Base-by-base conservation (phyloP, 768 basidiomycete genomes). In the Tricholoma sp. region DNA sequence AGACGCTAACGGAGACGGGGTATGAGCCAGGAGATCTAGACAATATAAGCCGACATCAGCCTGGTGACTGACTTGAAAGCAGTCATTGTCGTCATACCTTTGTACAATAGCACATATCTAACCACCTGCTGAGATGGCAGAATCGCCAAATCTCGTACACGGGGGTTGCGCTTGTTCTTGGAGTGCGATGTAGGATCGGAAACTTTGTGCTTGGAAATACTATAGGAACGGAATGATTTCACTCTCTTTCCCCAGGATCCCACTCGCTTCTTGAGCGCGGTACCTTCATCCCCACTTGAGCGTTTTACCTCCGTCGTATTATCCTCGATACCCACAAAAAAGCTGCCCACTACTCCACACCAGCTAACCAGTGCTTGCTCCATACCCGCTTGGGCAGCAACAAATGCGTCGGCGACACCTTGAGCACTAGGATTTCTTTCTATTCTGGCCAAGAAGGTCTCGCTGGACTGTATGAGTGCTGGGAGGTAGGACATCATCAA, bases 61-160 rank as follows among this genome's bases (percentile, higher is more conserved):
- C 37, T n/a, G 24, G 24, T 24, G 24, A 24, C 24, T 2, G 15
- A 39, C 37, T 5, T 5, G n/a, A 39, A 39, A n/a, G 7, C 13
- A 39, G 12, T 6, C 15, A 39, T 1, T 34, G 49, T 20, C 12
- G 8, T 70, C 74, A 54, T 57, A 83, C 85, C 85, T 75, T 73
- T 78, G 58, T 81, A 86, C 42, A 85, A 70, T 37, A 86, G 63
- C 2, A 80, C 81, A 65, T 86, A 86, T 58, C 85, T 74, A 68
- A 80, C 80, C n/a, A 85, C 76, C 17, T 86, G 73, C 63, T 88
- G 84, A 12, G 79, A 77, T 15, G 85, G 85, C 60, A 81, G 71
- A 53, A 88, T 85, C 2, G 84, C 83, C 29, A 88, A 65, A 55
- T 87, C 86, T 52, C 83, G 72, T 20, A 84, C 73, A 31, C 59